Evolutionary conservation across 495 filamentous ascomycete species (phyloP).

Genomic region (Cryomyces minteri): DNA sequence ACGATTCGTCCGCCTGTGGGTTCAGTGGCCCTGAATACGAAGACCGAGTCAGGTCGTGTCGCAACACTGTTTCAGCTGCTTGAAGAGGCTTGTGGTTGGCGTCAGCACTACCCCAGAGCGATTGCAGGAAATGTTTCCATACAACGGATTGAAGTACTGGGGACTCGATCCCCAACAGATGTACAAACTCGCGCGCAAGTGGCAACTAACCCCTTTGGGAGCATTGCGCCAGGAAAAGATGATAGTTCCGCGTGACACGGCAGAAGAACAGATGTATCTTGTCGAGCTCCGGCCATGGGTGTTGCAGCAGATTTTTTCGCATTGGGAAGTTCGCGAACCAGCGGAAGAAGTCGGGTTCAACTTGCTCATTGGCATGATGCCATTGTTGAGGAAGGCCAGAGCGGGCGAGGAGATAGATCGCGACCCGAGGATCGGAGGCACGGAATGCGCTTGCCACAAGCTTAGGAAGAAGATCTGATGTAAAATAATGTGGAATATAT

Average conservation of each 20-base stretch:
- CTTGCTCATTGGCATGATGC: conserved; percentile 6
- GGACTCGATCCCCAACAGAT: conserved; percentile 5
- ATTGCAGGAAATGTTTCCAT: conserved; percentile 7
- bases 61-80: not conserved
- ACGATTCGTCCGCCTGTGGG: not conserved
- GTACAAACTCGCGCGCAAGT: conserved; percentile 4
- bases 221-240: not conserved
- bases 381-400: not conserved
- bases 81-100: not conserved
- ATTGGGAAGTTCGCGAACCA: conserved; percentile 12
- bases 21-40: not conserved
- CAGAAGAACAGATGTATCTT: not conserved
- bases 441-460: not conserved
- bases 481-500: conserved; percentile 9
- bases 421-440: not conserved
- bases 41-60: not conserved
- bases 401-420: conserved; percentile 1
- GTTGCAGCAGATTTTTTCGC: not conserved
- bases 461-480: conserved; percentile 8
- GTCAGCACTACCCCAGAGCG: not conserved
- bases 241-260: not conserved
- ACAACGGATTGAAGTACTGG: conserved; percentile 7
- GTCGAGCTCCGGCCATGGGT: not conserved
- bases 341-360: conserved; percentile 1
- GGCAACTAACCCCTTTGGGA: conserved; percentile 3